phyloP scores from a whole-genome alignment of 331 rosid genomes.

The Dryas integrifolia region DNA sequence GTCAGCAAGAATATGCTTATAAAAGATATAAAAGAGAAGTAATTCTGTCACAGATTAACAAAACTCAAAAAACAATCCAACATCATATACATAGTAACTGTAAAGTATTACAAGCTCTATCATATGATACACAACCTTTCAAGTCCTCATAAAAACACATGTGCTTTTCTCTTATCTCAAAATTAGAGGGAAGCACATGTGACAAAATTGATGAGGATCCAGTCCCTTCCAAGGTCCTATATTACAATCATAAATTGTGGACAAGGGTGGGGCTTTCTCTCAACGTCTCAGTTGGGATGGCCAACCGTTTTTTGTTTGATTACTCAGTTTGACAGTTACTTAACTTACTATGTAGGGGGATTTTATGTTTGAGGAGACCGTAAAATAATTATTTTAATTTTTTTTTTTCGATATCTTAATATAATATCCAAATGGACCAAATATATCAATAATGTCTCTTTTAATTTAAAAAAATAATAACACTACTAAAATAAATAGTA shows the following conservation, averaged over 20 bases:
- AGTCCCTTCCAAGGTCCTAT: not conserved
- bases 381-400: too few species aligned
- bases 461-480: too few species aligned
- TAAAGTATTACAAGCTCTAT: constrained; percentile 7
- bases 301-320: not conserved
- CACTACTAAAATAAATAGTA: too few species aligned
- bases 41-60: too few species aligned
- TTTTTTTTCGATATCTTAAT: too few species aligned
- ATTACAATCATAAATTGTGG: not conserved
- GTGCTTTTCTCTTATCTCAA: not conserved
- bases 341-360: constrained; percentile 1
- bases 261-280: not conserved
- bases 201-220: constrained; percentile 12
- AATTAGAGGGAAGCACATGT: not conserved
- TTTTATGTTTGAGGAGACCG: too few species aligned
- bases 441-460: too few species aligned
- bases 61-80: not conserved
- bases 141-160: not conserved
- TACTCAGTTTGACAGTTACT: constrained; percentile 1
- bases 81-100: not conserved
- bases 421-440: too few species aligned
- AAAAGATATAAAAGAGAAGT: too few species aligned
- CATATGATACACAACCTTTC: constrained; percentile 8
- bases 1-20: not conserved
- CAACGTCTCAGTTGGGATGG: not conserved